phyloP scores from a whole-genome alignment of 331 rosid genomes.

The Malus hybrid region DNA sequence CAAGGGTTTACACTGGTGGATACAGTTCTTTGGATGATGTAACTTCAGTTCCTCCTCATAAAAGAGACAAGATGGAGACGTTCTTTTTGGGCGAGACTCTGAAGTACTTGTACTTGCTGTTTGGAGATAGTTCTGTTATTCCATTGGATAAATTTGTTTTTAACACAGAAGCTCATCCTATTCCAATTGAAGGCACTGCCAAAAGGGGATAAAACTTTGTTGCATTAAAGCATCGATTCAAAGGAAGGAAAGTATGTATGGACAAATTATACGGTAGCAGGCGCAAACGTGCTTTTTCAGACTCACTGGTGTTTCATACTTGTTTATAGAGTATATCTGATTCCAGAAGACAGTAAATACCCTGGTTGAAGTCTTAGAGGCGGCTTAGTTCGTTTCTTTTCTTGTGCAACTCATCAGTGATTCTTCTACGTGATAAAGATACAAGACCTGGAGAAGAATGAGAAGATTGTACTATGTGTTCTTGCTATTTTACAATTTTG shows the following conservation, averaged over 20 bases:
- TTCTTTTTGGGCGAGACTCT: conserved; percentile 98
- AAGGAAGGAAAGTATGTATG: conserved; percentile 15
- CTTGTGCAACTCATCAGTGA: conserved; percentile 14
- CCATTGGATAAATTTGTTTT: conserved; percentile 88
- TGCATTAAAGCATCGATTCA: conserved; percentile 14
- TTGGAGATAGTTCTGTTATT: conserved; percentile 61
- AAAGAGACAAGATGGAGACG: conserved; percentile 98
- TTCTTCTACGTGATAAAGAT: conserved; percentile 6
- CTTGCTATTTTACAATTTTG: conserved; percentile 4
- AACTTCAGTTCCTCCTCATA: conserved; percentile 69
- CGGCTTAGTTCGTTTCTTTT: conserved; percentile 24
- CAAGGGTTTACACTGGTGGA: conserved; percentile 86
- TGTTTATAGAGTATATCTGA: conserved; percentile 23
- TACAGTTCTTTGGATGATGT: conserved; percentile 89
- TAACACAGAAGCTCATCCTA: conserved; percentile 95
- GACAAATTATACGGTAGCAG: conserved; percentile 1
- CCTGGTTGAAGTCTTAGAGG: conserved; percentile 14
- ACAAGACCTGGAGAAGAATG: conserved; percentile 11
- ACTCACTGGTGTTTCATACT: conserved; percentile 13
- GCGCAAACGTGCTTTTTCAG: conserved; percentile 1
- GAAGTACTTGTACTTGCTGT: conserved; percentile 86
- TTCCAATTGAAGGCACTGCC: conserved; percentile 52
- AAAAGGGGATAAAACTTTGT: conserved; percentile 24
- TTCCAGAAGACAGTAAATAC: conserved; percentile 23
- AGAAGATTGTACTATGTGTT: conserved; percentile 30